Conservation (phyloP, 2,329 filamentous ascomycete genomes). For the Ascochyta lentis region DNA sequence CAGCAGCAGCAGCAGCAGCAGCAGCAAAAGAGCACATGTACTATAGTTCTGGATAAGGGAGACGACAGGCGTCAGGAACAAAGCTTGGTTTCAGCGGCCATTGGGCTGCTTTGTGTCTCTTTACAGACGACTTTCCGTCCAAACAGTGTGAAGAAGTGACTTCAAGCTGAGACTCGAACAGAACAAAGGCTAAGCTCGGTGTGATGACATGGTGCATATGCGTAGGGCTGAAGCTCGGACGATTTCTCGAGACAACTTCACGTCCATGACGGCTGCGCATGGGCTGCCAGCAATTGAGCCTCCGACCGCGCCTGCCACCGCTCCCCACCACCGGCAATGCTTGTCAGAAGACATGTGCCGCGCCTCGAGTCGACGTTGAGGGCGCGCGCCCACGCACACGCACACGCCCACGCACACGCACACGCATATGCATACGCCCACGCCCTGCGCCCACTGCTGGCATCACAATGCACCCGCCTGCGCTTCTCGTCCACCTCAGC, state of each 20-base stretch:
- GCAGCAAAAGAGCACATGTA: constrained; percentile 30
- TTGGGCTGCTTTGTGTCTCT: constrained; percentile 24
- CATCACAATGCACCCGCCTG: constrained; percentile 22
- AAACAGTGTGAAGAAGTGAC: not conserved
- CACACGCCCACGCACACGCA: no score
- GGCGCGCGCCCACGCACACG: constrained; percentile 14
- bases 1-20: no score
- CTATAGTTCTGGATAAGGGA: constrained; percentile 31
- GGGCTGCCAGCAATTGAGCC: constrained; percentile 14
- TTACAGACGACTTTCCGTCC: not conserved
- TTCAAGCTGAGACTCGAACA: not conserved
- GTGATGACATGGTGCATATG: constrained; percentile 6
- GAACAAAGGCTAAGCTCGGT: no score
- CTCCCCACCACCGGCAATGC: constrained; percentile 44
- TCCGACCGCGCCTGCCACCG: constrained; percentile 13
- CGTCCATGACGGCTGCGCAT: constrained; percentile 20
- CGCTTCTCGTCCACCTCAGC: constrained; percentile 30
- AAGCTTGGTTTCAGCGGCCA: constrained; percentile 20
- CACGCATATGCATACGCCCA: no score
- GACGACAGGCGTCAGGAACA: constrained; percentile 8
- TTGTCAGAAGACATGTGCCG: constrained; percentile 45
- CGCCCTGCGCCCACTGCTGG: constrained; percentile 25
- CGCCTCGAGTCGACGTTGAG: constrained; percentile 44
- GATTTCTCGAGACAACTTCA: constrained; percentile 17
- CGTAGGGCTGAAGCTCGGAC: constrained; percentile 26